Percentiles rank a stretch among this genome's conserved stretches.
These are phyloP conservation scores for Datura wrightii DNA, from an alignment of 257 asterid genomes.

Conservation along the genomic window DNA sequence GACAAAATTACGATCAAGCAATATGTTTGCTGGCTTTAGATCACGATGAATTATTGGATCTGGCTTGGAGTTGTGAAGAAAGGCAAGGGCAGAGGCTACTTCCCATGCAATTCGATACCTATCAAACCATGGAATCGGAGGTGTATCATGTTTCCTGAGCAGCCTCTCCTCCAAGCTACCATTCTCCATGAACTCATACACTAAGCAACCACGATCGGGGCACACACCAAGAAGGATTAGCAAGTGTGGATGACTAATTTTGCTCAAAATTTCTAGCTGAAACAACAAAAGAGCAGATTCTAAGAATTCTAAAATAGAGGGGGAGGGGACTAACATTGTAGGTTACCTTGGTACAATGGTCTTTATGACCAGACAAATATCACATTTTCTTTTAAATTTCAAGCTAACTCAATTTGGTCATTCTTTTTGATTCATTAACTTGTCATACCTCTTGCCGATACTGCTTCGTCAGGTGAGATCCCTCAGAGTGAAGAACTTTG, in stretches of 20 bases:
- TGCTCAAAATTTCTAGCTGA: conserved; percentile 82
- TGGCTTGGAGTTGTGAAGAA: conserved; percentile 65
- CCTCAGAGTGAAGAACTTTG: conserved; percentile 74
- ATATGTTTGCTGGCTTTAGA: conserved; percentile 86
- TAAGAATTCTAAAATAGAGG: conserved; percentile 11
- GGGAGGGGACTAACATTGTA: neutral
- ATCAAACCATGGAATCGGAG: conserved; percentile 76
- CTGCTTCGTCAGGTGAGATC: conserved; percentile 59
- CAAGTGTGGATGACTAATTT: conserved; percentile 82
- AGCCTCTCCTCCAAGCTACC: conserved; percentile 87
- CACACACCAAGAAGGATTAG: conserved; percentile 91
- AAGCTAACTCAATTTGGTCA: neutral
- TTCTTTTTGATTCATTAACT: conserved; percentile 10
- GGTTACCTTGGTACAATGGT: neutral
- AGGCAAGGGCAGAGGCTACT: conserved; percentile 23
- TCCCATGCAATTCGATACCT: conserved; percentile 68
- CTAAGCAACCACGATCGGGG: conserved; percentile 73
- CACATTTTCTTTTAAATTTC: neutral
- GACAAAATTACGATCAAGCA: conserved; percentile 71
- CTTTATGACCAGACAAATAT: conserved; percentile 1
- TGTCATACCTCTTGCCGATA: conserved; percentile 85
- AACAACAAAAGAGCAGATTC: conserved; percentile 36
- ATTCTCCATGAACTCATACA: conserved; percentile 87
- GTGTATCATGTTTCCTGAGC: conserved; percentile 52
- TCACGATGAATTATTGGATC: conserved; percentile 83